Conservation (phyloP, 352 stramenopile species). For the Pythium plurisporium region DNA sequence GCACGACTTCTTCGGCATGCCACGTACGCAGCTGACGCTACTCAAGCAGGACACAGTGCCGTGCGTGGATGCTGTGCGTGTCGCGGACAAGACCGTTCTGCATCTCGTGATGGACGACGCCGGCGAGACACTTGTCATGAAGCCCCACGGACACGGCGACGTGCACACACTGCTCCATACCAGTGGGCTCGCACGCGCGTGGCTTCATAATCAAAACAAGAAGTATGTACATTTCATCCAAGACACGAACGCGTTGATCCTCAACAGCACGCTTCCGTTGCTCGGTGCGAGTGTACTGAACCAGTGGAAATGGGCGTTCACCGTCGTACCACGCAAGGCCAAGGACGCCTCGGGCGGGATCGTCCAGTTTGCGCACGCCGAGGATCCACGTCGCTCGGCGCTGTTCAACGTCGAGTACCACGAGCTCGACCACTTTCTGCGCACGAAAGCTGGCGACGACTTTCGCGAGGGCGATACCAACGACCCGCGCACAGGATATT, state of each 20-base stretch:
- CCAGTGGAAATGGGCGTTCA: conserved; percentile 91
- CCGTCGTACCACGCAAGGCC: conserved; percentile 90
- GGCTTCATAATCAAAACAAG: conserved; percentile 74
- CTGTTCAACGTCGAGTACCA: conserved; percentile 79
- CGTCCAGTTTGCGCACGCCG: conserved; percentile 42
- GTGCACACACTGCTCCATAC: conserved; percentile 93
- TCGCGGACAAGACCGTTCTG: background rate
- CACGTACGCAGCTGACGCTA: conserved; percentile 88
- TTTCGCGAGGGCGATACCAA: conserved; percentile 64
- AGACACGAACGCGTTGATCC: conserved; percentile 96
- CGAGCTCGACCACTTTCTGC: conserved; percentile 65
- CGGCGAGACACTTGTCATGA: conserved; percentile 74
- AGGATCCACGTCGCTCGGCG: conserved; percentile 15
- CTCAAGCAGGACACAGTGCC: conserved; percentile 98
- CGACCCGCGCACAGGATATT: conserved; percentile 46
- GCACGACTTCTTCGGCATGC: conserved; percentile 94
- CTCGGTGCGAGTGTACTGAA: conserved; percentile 85
- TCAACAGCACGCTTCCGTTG: conserved; percentile 88
- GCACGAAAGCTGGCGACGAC: conserved; percentile 29
- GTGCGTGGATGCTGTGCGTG: conserved; percentile 41
- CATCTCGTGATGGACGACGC: conserved; percentile 12
- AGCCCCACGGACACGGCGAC: conserved; percentile 98
- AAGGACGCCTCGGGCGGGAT: conserved; percentile 85
- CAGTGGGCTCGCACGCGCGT: conserved; percentile 64
- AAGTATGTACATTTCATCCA: conserved; percentile 95